Conservation (phyloP, 345 rosid genomes). For the Eucalyptus cloeziana region DNA sequence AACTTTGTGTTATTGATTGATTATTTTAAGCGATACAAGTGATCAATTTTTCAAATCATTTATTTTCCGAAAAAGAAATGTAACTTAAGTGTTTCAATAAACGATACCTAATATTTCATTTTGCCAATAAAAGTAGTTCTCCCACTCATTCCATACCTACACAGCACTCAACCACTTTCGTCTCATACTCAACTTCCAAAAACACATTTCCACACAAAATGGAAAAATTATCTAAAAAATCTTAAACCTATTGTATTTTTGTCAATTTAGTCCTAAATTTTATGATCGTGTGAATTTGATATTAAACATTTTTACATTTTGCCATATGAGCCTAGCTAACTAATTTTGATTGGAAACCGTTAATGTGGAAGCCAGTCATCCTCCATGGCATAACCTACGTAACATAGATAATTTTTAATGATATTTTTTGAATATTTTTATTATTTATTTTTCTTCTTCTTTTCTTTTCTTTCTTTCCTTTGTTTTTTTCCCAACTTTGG, state of each 20-base stretch:
- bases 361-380: accelerated
- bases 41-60: no score
- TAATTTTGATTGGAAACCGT: not conserved
- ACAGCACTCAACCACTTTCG: not conserved
- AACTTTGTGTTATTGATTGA: no score
- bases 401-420: no score
- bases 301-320: not conserved
- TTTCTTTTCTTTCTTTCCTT: no score
- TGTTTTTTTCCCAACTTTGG: not conserved
- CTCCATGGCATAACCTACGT: not conserved
- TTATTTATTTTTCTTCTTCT: no score
- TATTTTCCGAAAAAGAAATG: accelerated
- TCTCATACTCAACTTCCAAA: not conserved
- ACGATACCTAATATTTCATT: not conserved
- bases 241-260: accelerated
- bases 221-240: accelerated
- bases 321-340: accelerated
- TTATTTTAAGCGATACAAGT: not conserved
- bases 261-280: accelerated
- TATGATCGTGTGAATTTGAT: not conserved
- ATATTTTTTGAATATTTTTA: no score
- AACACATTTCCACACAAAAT: not conserved
- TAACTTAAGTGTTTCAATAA: not conserved
- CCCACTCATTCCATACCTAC: not conserved
- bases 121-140: not conserved